These are phyloP conservation scores for Aspergillus diversus DNA, from an alignment of 495 filamentous ascomycete species.

Conservation along the genomic window DNA sequence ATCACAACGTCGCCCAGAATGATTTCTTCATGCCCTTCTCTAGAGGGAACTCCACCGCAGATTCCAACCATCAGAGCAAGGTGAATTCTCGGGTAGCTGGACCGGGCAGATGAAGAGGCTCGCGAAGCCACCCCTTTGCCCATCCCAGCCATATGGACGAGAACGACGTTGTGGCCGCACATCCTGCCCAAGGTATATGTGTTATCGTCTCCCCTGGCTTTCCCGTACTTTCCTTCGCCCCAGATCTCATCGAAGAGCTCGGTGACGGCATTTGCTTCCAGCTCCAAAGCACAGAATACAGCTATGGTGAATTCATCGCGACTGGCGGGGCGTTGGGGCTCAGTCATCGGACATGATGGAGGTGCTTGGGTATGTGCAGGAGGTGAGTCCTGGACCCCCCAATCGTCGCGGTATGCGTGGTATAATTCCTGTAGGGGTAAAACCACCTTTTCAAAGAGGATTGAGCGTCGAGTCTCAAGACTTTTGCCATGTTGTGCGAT, in stretches of 20 bases:
- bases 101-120: constrained; percentile 21
- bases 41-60: constrained; percentile 36
- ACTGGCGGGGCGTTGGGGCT: not conserved
- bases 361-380: not conserved
- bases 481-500: not conserved
- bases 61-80: constrained; percentile 35
- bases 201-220: constrained; percentile 27
- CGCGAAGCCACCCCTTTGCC: constrained; percentile 27
- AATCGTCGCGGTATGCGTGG: constrained; percentile 10
- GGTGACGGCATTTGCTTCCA: constrained; percentile 32
- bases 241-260: constrained; percentile 29
- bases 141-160: constrained; percentile 25
- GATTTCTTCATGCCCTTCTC: constrained; percentile 20
- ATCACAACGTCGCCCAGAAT: constrained; percentile 50
- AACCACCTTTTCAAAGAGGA: constrained; percentile 7
- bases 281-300: constrained; percentile 34
- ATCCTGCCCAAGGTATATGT: constrained; percentile 32
- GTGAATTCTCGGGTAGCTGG: constrained; percentile 26
- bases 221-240: constrained; percentile 21
- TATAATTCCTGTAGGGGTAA: not conserved
- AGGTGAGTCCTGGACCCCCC: not conserved
- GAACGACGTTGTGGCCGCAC: constrained; percentile 30
- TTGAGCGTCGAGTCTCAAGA: not conserved
- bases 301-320: constrained; percentile 17
- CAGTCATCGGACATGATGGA: not conserved